phyloP scores from a whole-genome alignment of 2,329 filamentous ascomycete species.

The Cladosporium oxysporum region DNA sequence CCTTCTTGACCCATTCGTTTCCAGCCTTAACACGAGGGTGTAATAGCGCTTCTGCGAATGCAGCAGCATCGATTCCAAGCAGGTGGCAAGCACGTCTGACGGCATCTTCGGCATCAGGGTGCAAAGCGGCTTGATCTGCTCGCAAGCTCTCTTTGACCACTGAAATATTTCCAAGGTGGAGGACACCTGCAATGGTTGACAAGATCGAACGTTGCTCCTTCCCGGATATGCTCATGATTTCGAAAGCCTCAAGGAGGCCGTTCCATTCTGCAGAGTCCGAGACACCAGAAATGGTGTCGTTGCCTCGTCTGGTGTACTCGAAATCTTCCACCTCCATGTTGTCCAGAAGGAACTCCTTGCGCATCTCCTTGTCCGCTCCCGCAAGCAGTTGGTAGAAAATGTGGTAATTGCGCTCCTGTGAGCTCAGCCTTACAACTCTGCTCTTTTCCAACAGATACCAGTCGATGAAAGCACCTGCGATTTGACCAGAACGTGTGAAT shows the following conservation, averaged over 20 bases:
- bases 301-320: slow-evolving; percentile 85
- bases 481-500: slow-evolving; percentile 83
- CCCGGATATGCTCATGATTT: slow-evolving; percentile 88
- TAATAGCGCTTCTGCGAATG: slow-evolving; percentile 87
- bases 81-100: slow-evolving; percentile 79
- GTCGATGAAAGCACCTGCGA: slow-evolving; percentile 94
- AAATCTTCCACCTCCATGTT: slow-evolving; percentile 81
- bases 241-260: slow-evolving; percentile 84
- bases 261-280: slow-evolving; percentile 93
- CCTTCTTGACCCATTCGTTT: slow-evolving; percentile 97
- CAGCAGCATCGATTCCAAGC: slow-evolving; percentile 79
- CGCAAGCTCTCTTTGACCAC: slow-evolving; percentile 89
- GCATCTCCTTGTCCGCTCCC: slow-evolving; percentile 73
- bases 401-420: slow-evolving; percentile 92
- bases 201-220: slow-evolving; percentile 82
- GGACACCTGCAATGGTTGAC: slow-evolving; percentile 82
- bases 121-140: slow-evolving; percentile 84
- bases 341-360: slow-evolving; percentile 73
- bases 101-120: slow-evolving; percentile 71
- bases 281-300: slow-evolving; percentile 86
- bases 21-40: slow-evolving; percentile 95
- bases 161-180: slow-evolving; percentile 89
- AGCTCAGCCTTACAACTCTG: slow-evolving; percentile 85
- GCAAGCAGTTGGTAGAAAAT: slow-evolving; percentile 94
- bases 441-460: slow-evolving; percentile 99